Evolutionary conservation across 2,329 filamentous ascomycete genomes (phyloP), one percentile per base, ranked within the genome.

Genomic region (Colletotrichum agaves): DNA sequence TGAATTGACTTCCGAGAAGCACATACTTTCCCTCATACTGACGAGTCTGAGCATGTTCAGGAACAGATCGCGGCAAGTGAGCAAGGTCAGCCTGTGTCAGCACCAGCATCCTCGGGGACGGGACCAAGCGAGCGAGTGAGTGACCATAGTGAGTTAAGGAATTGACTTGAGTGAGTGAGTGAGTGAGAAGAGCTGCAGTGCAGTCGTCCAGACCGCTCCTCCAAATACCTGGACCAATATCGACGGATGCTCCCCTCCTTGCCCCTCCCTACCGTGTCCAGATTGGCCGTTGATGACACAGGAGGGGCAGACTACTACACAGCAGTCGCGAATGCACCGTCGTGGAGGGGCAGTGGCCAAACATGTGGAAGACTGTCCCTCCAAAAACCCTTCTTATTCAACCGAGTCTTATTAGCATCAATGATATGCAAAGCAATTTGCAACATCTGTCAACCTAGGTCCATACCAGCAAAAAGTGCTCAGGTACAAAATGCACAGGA

Each of bases 131-230:
- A 4, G 23, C 21, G 49, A 31, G 21, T 11, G 49, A 52, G 27
- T 52, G 17, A 52, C n/a, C 17, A n/a, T n/a, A 1, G n/a, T 27
- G 27, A 27, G 2, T 27, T 27, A 7, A 27, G 27, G 27, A 7
- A 27, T 27, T 27, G 27, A 7, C 27, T 7, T n/a, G n/a, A n/a
- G n/a, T n/a, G n/a, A n/a, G n/a, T n/a, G 27, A 27, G 6, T 27
- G 27, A 27, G 27, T 27, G 27, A 27, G 27, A 27, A 49, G 46
- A 31, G 12, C 46, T 49, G 46, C 35, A 37, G 11, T 37, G 31
- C 43, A 59, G 59, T 47, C 60, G 49, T 67, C 52, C 52, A 67
- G 64, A 67, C 64, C 64, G 64, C 60, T 67, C 49, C 55, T 67
- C 50, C 33, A 43, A 33, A 17, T n/a, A 39, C 44, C 46, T 41